Conservation (phyloP, 2,329 filamentous ascomycete species). For the Curvularia hawaiiensis region DNA sequence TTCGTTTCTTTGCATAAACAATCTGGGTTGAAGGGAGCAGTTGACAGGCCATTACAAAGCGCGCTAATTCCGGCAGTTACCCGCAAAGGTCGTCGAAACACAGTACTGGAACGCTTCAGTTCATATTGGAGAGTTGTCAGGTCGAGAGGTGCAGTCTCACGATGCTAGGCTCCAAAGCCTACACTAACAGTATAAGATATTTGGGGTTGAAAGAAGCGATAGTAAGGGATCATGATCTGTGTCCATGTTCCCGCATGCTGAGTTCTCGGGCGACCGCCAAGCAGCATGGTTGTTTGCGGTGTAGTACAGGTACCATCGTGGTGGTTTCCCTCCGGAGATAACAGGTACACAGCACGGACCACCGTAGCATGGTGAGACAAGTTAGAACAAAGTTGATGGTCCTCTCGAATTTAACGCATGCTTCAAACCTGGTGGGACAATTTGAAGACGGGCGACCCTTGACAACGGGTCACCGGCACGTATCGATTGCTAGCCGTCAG, state of each 20-base stretch:
- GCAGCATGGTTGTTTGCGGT: background rate
- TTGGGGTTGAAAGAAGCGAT: background rate
- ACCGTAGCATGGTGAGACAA: slow-evolving; percentile 25
- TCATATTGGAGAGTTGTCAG: background rate
- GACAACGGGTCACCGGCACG: background rate
- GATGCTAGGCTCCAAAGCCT: background rate
- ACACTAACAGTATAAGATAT: background rate
- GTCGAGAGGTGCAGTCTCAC: background rate
- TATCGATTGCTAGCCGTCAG: slow-evolving; percentile 10
- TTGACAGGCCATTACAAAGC: background rate
- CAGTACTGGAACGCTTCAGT: background rate
- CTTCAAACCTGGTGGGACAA: slow-evolving; percentile 2
- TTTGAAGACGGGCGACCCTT: background rate
- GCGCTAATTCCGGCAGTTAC: background rate
- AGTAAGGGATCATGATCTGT: background rate
- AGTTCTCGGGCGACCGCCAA: background rate
- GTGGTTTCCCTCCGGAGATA: slow-evolving; percentile 19
- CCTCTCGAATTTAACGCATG: slow-evolving; percentile 31
- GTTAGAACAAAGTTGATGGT: slow-evolving; percentile 16
- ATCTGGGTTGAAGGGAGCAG: background rate
- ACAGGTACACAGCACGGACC: slow-evolving; percentile 34
- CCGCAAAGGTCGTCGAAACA: background rate
- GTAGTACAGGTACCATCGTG: background rate
- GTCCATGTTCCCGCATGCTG: background rate
- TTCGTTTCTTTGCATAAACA: slow-evolving; percentile 26